These are phyloP conservation scores for Ceratocystis cacaofunesta DNA, from an alignment of 2,329 filamentous ascomycete genomes.

Conservation along the genomic window DNA sequence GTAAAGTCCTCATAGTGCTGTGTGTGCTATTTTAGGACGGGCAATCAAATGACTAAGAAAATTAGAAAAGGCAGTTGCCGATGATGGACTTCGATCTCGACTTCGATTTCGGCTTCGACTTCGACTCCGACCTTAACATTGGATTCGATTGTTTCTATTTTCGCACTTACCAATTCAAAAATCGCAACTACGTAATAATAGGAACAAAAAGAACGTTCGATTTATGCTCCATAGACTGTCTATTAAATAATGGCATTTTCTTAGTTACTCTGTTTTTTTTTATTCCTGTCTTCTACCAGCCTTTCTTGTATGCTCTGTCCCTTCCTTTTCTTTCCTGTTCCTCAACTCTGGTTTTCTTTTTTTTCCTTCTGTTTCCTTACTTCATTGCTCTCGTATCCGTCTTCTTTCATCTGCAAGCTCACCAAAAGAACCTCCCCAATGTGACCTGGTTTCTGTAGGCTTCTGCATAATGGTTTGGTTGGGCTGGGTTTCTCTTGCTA, in stretches of 20 bases:
- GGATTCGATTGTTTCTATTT: background rate
- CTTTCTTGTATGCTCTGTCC: background rate
- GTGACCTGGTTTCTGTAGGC: conserved; percentile 1
- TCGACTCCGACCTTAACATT: background rate
- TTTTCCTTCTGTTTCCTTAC: background rate
- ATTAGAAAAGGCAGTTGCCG: background rate
- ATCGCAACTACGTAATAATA: background rate
- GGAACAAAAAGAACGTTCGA: background rate
- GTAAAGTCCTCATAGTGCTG: background rate
- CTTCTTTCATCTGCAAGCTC: background rate
- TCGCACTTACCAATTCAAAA: background rate
- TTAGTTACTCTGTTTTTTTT: background rate
- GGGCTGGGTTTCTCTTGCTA: background rate
- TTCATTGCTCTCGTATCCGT: background rate
- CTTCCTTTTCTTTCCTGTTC: background rate
- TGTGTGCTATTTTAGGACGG: background rate
- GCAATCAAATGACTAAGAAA: background rate
- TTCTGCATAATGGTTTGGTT: background rate
- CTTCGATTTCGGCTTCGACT: background rate
- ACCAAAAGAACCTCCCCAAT: background rate
- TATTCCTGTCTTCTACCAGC: background rate
- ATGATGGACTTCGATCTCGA: background rate
- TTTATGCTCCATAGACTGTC: background rate
- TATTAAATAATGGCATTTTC: background rate
- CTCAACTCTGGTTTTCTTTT: background rate